Conservation (phyloP, 768 basidiomycete genomes). For the Tephrocybe sp. region DNA sequence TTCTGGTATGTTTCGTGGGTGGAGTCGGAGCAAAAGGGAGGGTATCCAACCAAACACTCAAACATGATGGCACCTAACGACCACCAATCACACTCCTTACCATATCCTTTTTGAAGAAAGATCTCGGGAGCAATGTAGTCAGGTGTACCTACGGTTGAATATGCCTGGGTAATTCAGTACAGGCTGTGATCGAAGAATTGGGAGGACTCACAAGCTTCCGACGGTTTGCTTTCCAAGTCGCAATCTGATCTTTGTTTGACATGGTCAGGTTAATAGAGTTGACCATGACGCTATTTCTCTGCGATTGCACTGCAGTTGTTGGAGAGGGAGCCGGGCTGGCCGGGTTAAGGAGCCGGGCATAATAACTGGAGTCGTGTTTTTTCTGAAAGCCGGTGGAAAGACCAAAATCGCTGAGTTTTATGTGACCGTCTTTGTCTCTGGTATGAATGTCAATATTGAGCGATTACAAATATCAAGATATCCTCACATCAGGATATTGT, state of each 20-base stretch:
- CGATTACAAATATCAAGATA: constrained; percentile 32
- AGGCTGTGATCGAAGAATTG: constrained; percentile 1
- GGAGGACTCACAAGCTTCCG: constrained; percentile 74
- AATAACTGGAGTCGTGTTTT: constrained; percentile 94
- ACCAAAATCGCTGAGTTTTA: constrained; percentile 98
- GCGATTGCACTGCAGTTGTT: constrained; percentile 40
- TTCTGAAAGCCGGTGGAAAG: constrained; percentile 99
- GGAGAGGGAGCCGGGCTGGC: constrained; percentile 47
- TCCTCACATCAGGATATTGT: constrained; percentile 73
- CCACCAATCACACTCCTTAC: constrained; percentile 99
- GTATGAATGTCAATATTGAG: constrained; percentile 2
- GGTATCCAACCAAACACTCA: constrained; percentile 95
- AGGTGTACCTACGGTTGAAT: constrained; percentile 96
- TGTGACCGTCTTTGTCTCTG: constrained; percentile 89
- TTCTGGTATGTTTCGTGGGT: constrained; percentile 98
- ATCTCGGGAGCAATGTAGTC: constrained; percentile 98
- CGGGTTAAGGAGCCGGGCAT: constrained; percentile 81
- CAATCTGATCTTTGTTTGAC: constrained; percentile 89
- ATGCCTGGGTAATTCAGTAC: constrained; percentile 55
- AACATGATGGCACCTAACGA: constrained; percentile 98
- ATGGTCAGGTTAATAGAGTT: constrained; percentile 97
- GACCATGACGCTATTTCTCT: constrained; percentile 94
- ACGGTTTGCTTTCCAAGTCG: constrained; percentile 98
- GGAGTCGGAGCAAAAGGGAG: constrained; percentile 92
- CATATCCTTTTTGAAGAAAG: constrained; percentile 95